These are phyloP conservation scores for Mycena floridula DNA, from an alignment of 768 basidiomycete genomes.

Conservation along the genomic window DNA sequence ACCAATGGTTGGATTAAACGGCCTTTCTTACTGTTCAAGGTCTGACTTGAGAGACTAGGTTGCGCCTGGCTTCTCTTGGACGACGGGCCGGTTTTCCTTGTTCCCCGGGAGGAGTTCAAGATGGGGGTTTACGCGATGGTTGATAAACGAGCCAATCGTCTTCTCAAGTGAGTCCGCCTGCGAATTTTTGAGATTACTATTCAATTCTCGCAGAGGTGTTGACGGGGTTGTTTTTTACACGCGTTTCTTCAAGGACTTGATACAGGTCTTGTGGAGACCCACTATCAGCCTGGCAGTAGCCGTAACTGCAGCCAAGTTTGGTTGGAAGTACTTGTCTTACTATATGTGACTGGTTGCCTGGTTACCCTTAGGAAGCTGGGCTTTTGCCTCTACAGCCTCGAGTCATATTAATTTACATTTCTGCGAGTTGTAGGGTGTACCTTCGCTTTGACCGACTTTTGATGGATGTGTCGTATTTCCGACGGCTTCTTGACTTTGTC, in stretches of 20 bases:
- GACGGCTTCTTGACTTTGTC: no score
- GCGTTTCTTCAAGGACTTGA: background rate
- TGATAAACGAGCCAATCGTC: constrained; percentile 7
- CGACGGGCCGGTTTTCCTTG: constrained; percentile 19
- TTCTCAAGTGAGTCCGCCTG: constrained; percentile 5
- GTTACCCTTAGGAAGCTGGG: no score
- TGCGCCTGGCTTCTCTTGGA: constrained; percentile 20
- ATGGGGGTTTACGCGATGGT: constrained; percentile 24
- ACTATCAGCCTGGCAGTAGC: background rate
- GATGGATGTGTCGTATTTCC: no score
- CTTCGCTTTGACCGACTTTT: no score
- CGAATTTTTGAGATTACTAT: background rate
- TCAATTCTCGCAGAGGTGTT: background rate
- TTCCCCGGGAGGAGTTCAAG: constrained; percentile 16
- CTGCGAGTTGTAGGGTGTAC: no score
- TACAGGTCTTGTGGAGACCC: background rate
- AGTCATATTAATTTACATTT: no score
- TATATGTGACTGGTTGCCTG: no score
- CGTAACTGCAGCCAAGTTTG: no score
- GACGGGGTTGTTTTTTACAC: background rate
- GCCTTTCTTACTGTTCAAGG: constrained; percentile 2
- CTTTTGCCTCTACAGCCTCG: no score
- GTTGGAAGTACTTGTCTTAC: background rate
- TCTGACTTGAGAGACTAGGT: no score
- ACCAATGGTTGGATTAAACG: no score